Evolutionary conservation across 1,284 basidiomycete genomes (phyloP).

Genomic region (Ceratobasidium sp.): DNA sequence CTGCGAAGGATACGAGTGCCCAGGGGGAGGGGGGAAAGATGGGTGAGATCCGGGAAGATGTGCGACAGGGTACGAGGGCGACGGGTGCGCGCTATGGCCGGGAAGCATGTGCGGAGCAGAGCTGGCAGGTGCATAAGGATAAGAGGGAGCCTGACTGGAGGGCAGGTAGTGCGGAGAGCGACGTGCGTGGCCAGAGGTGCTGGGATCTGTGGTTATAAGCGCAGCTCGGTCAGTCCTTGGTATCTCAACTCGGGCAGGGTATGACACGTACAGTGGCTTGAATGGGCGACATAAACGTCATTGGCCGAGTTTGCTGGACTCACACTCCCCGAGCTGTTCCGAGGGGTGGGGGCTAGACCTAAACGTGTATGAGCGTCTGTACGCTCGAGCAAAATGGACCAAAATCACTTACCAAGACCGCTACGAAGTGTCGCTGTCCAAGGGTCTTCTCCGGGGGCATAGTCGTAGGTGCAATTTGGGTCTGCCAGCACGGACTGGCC

Average conservation of each 20-base stretch:
- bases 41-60: conserved; percentile 1
- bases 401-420: conserved; percentile 20
- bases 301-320: conserved; percentile 14
- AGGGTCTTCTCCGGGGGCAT: conserved; percentile 37
- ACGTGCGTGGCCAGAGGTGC: conserved; percentile 5
- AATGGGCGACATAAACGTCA: neutral
- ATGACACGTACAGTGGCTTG: conserved; percentile 12
- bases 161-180: conserved; percentile 23
- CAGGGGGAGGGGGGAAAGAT: neutral
- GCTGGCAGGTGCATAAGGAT: neutral
- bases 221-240: neutral
- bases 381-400: neutral
- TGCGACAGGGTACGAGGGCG: neutral
- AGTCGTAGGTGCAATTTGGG: conserved; percentile 35
- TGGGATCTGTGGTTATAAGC: neutral
- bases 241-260: conserved; percentile 21
- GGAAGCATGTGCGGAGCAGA: neutral
- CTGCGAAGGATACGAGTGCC: neutral
- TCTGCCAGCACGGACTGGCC: conserved; percentile 32
- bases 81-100: neutral
- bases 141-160: neutral
- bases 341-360: conserved; percentile 8
- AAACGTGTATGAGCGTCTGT: conserved; percentile 1
- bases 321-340: conserved; percentile 23
- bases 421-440: conserved; percentile 35